Conservation (phyloP, 257 asterid species). For the Catharanthus roseus region DNA sequence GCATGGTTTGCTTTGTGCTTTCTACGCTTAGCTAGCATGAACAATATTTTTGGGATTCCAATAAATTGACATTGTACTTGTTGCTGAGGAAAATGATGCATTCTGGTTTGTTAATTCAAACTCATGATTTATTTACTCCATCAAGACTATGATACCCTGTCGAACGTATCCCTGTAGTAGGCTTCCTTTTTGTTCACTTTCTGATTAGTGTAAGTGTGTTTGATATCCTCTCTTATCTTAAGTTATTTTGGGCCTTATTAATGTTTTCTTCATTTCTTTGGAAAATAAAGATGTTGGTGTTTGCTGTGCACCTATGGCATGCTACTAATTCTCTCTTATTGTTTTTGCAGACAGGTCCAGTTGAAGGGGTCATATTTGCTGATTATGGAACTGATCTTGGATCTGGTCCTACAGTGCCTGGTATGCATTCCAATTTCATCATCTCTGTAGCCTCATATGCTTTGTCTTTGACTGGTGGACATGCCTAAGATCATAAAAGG, state of each 20-base stretch:
- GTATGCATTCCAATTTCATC: conserved; percentile 25
- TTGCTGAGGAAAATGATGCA: neutral
- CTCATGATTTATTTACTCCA: neutral
- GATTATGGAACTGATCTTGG: conserved; percentile 98
- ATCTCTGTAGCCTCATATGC: neutral
- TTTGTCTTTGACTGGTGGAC: neutral
- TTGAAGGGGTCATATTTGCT: conserved; percentile 82
- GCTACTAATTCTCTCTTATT: neutral
- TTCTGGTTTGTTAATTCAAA: neutral
- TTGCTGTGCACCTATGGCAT: neutral
- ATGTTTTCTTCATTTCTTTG: conserved; percentile 13
- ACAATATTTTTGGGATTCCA: neutral
- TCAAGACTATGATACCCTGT: neutral
- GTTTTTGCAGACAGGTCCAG: conserved; percentile 65
- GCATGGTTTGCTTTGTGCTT: neutral
- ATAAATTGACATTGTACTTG: neutral
- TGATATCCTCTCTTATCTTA: neutral
- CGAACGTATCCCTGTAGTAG: neutral
- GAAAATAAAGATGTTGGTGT: neutral
- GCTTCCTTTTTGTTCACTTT: neutral
- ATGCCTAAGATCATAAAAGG: neutral
- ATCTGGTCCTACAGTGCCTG: conserved; percentile 80
- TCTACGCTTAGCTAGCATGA: neutral
- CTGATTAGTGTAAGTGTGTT: neutral
- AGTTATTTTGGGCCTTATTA: neutral